Conservation (phyloP, 2,329 filamentous ascomycete genomes). For the Hypocreales sp. region DNA sequence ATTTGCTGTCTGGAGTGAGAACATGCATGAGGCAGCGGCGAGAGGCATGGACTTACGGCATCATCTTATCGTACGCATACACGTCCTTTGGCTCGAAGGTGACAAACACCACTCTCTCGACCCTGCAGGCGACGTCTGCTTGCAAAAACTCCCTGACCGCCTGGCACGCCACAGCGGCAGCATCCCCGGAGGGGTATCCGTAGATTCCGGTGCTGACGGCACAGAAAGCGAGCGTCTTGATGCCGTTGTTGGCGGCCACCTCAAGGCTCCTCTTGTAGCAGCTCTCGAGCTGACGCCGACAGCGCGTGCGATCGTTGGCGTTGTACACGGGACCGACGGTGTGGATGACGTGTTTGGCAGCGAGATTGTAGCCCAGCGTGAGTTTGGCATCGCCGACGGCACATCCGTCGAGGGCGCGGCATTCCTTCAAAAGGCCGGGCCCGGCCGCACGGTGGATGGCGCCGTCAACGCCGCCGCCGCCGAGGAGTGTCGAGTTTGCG, state of each 20-base stretch:
- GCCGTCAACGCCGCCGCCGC: slow-evolving; percentile 82
- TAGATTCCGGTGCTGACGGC: slow-evolving; percentile 82
- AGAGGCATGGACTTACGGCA: slow-evolving; percentile 48
- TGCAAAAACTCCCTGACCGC: slow-evolving; percentile 41
- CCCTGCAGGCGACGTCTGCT: slow-evolving; percentile 18
- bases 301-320: slow-evolving; percentile 13
- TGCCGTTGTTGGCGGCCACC: slow-evolving; percentile 50
- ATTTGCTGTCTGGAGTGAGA: too few species aligned
- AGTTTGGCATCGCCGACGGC: slow-evolving; percentile 68
- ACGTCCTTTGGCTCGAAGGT: slow-evolving; percentile 70
- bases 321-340: slow-evolving; percentile 74
- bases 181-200: slow-evolving; percentile 63
- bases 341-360: slow-evolving; percentile 70
- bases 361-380: slow-evolving; percentile 61
- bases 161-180: slow-evolving; percentile 55
- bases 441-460: slow-evolving; percentile 81
- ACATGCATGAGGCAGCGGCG: too few species aligned
- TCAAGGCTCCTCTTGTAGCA: slow-evolving; percentile 61
- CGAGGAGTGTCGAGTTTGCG: slow-evolving; percentile 62
- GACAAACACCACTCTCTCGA: slow-evolving; percentile 72
- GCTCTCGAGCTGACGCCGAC: slow-evolving; percentile 31
- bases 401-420: slow-evolving; percentile 56
- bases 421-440: slow-evolving; percentile 50
- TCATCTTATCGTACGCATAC: slow-evolving; percentile 47
- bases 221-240: slow-evolving; percentile 66